Conservation (phyloP, 306 rosid species). For the Astragalus glycyphyllos region DNA sequence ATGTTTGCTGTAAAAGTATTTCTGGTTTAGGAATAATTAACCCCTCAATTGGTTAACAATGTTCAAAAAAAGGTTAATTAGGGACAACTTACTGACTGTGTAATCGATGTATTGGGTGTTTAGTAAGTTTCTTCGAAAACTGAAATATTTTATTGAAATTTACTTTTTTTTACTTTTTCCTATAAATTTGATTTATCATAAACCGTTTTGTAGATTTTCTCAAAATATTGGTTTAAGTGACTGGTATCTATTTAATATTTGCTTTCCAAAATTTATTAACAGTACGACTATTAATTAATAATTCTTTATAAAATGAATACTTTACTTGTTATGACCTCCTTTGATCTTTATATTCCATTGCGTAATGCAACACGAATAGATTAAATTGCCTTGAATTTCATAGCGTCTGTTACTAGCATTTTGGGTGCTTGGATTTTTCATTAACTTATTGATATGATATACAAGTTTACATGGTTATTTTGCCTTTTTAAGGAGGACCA, state of each 20-base stretch:
- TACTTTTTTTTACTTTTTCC: background rate
- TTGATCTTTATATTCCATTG: background rate
- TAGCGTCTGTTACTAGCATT: conserved; percentile 9
- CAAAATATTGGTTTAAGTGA: background rate
- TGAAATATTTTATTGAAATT: background rate
- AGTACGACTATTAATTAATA: background rate
- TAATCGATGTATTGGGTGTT: no score
- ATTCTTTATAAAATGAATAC: background rate
- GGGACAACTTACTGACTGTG: background rate
- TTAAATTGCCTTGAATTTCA: conserved; percentile 16
- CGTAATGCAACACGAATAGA: background rate
- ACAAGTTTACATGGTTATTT: conserved; percentile 39
- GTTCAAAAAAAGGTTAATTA: background rate
- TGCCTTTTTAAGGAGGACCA: conserved; percentile 80
- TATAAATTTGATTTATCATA: background rate
- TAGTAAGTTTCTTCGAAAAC: no score
- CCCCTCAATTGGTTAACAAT: background rate
- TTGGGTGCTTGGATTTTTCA: no score
- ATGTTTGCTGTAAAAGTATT: no score
- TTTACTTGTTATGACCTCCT: background rate
- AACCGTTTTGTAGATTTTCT: background rate
- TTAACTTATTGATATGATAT: no score
- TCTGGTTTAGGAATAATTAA: background rate
- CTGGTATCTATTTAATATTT: background rate
- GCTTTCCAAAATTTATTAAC: background rate